Conservation (phyloP, 1,284 basidiomycete genomes). For the Ganoderma multipileum region DNA sequence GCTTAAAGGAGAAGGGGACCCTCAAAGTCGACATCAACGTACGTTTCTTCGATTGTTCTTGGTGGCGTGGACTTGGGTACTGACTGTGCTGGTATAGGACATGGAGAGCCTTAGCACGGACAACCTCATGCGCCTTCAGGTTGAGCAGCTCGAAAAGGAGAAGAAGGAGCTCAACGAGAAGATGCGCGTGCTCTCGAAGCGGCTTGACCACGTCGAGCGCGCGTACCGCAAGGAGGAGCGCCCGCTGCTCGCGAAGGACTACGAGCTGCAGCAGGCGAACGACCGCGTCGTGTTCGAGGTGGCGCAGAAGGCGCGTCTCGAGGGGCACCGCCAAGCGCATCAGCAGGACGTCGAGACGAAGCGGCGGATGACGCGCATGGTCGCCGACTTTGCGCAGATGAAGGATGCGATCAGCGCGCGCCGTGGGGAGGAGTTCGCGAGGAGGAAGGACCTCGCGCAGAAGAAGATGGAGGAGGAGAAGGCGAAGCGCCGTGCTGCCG, state of each 20-base stretch:
- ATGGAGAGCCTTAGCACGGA: constrained; percentile 89
- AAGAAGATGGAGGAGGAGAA: constrained; percentile 90
- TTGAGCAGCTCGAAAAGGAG: constrained; percentile 96
- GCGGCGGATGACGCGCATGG: constrained; percentile 77
- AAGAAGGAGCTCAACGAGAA: constrained; percentile 90
- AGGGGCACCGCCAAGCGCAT: constrained; percentile 70
- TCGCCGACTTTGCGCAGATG: constrained; percentile 75
- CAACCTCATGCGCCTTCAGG: constrained; percentile 90
- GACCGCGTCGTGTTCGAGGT: constrained; percentile 79
- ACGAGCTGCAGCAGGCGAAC: constrained; percentile 83
- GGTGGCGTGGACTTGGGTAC: constrained; percentile 9
- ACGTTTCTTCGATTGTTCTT: constrained; percentile 36
- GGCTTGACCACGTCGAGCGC: constrained; percentile 95
- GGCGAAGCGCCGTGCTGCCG: constrained; percentile 66
- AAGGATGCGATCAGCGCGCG: constrained; percentile 67
- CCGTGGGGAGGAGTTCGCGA: constrained; percentile 77
- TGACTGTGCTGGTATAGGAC: constrained; percentile 54
- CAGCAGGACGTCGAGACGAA: constrained; percentile 81
- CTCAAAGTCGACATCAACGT: constrained; percentile 88
- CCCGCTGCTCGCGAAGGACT: constrained; percentile 87
- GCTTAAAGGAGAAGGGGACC: constrained; percentile 84
- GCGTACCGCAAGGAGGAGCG: constrained; percentile 95
- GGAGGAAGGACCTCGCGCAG: constrained; percentile 64
- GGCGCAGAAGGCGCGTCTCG: constrained; percentile 67
- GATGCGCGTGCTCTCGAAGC: constrained; percentile 86